Evolutionary conservation across 2,329 filamentous ascomycete species (phyloP).

Genomic region (Nemania sp.): DNA sequence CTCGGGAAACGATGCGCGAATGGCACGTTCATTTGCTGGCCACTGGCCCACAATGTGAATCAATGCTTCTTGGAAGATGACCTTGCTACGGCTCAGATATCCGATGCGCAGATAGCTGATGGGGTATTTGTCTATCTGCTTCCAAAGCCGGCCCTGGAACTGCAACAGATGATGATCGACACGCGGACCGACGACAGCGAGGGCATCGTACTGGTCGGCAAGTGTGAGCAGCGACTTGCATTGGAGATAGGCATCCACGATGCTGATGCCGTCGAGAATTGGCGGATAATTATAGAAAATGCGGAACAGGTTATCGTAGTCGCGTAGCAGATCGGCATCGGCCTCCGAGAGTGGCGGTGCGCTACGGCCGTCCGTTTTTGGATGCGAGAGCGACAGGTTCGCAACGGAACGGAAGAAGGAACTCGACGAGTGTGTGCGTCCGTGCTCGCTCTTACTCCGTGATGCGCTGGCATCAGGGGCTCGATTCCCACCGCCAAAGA

Average conservation of each 20-base stretch:
- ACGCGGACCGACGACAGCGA: constrained; percentile 82
- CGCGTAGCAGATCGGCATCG: constrained; percentile 77
- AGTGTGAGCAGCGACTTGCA: constrained; percentile 87
- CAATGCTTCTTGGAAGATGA: constrained; percentile 84
- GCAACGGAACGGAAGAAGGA: constrained; percentile 87
- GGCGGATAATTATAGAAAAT: constrained; percentile 95
- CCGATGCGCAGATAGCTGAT: constrained; percentile 89
- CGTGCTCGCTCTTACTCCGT: constrained; percentile 59
- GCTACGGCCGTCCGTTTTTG: constrained; percentile 51
- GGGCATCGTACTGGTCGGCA: constrained; percentile 93
- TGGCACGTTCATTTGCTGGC: constrained; percentile 77
- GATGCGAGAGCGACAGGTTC: constrained; percentile 64
- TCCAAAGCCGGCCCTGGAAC: constrained; percentile 89
- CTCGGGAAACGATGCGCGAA: constrained; percentile 73
- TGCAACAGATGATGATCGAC: constrained; percentile 93
- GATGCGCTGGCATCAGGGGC: constrained; percentile 30
- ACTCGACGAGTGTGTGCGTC: constrained; percentile 53
- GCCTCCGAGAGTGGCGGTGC: constrained; percentile 56
- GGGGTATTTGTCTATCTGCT: constrained; percentile 95
- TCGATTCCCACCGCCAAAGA: constrained; percentile 62
- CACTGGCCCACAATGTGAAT: constrained; percentile 95
- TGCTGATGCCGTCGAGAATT: constrained; percentile 79
- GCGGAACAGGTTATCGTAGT: constrained; percentile 95
- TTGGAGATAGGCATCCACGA: constrained; percentile 89
- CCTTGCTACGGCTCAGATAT: constrained; percentile 79